Conservation (phyloP, 2,329 filamentous ascomycete genomes). For the Pseudogymnoascus sp. region DNA sequence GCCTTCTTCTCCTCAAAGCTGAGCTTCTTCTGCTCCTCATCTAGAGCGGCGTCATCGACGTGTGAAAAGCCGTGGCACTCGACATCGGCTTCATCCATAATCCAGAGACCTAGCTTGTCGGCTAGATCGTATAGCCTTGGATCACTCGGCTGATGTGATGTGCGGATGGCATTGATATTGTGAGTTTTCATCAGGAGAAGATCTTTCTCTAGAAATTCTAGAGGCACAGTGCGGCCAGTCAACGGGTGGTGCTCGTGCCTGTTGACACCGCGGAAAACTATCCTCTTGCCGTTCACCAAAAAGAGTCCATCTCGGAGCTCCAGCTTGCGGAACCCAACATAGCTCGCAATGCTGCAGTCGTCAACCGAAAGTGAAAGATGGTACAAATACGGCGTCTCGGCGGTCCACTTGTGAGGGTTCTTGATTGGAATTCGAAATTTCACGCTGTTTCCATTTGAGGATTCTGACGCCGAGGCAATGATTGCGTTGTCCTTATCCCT, state of each 20-base stretch:
- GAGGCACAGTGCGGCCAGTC: conserved; percentile 44
- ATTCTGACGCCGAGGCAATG: conserved; percentile 21
- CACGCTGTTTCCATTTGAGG: conserved; percentile 9
- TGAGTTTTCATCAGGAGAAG: conserved; percentile 48
- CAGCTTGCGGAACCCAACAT: conserved; percentile 47
- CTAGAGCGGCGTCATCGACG: neutral
- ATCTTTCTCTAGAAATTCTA: conserved; percentile 44
- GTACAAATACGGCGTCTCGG: conserved; percentile 60
- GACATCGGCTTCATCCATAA: conserved; percentile 43
- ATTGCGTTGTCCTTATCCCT: conserved; percentile 36
- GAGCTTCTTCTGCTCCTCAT: conserved; percentile 20
- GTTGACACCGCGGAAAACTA: conserved; percentile 50
- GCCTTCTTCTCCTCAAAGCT: conserved; percentile 37
- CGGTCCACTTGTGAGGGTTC: conserved; percentile 59
- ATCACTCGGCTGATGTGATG: conserved; percentile 59
- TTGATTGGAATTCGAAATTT: conserved; percentile 33
- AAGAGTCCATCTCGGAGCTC: conserved; percentile 46
- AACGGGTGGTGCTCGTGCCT: conserved; percentile 49
- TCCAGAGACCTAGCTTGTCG: conserved; percentile 58
- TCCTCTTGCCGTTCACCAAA: conserved; percentile 45
- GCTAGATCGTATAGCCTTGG: conserved; percentile 51
- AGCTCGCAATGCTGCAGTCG: conserved; percentile 31
- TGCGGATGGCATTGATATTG: conserved; percentile 65
- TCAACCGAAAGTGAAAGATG: conserved; percentile 37
- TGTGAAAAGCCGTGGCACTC: conserved; percentile 41